phyloP scores from a whole-genome alignment of 1,139 yeast species.

The Diutina rugosa region DNA sequence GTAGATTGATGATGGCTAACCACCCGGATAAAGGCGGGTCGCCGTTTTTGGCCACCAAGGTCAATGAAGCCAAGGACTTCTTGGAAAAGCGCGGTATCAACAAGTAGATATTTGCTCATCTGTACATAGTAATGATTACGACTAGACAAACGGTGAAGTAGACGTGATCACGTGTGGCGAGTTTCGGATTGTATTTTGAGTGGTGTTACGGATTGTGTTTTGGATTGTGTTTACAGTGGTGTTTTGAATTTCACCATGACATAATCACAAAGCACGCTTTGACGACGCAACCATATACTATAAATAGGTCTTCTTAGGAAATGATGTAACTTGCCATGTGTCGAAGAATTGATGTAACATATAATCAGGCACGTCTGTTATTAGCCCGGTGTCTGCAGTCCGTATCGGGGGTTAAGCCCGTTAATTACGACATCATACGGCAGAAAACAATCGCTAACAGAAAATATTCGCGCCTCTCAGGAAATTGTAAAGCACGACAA shows the following conservation, averaged over 20 bases:
- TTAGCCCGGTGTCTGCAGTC: not conserved
- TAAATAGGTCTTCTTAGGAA: not conserved
- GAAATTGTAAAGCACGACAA: too few species aligned
- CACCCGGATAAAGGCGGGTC: conserved; percentile 99
- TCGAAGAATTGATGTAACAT: not conserved
- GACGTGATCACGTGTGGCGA: too few species aligned
- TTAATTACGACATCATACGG: not conserved
- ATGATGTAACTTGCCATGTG: not conserved
- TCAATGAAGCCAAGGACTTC: conserved; percentile 93
- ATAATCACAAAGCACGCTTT: not conserved
- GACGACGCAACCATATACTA: not conserved
- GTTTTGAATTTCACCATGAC: not conserved
- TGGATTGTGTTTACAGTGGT: too few species aligned
- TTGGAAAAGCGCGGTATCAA: conserved; percentile 69
- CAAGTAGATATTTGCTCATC: conserved; percentile 11
- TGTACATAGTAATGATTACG: not conserved
- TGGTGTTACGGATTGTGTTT: too few species aligned
- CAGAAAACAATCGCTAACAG: too few species aligned
- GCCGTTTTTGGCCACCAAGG: conserved; percentile 88
- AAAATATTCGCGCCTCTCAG: too few species aligned
- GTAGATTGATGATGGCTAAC: conserved; percentile 77
- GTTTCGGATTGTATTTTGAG: too few species aligned
- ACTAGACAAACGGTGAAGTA: not conserved
- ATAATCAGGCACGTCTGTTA: not conserved
- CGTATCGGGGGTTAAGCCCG: not conserved